A percentile compares a stretch with the other conserved stretches of the same genome.
phyloP scores from a whole-genome alignment of 805 yeast species.

The Wickerhamomyces alni region DNA sequence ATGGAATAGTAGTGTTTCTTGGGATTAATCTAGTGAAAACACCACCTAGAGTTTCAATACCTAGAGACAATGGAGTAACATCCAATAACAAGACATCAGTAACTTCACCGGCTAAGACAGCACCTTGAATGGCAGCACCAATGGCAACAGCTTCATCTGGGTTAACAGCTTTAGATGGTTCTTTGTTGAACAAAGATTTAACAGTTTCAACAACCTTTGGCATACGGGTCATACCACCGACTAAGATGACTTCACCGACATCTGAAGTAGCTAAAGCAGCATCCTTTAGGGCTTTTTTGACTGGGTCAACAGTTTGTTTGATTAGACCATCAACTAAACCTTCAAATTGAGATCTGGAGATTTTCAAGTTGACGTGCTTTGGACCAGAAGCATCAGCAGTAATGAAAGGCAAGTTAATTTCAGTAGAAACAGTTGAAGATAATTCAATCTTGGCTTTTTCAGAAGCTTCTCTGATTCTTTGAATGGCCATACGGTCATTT shows the following conservation, averaged over 20 bases:
- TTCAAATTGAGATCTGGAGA: slow-evolving; percentile 69
- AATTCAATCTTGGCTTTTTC: slow-evolving; percentile 75
- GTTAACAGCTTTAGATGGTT: slow-evolving; percentile 70
- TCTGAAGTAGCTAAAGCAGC: slow-evolving; percentile 62
- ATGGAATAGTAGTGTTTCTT: slow-evolving; percentile 71
- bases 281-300: slow-evolving; percentile 69
- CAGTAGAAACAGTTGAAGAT: slow-evolving; percentile 57
- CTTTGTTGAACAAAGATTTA: slow-evolving; percentile 50
- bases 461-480: slow-evolving; percentile 74
- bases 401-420: slow-evolving; percentile 68
- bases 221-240: slow-evolving; percentile 91
- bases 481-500: slow-evolving; percentile 45
- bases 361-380: slow-evolving; percentile 52
- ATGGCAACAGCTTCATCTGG: slow-evolving; percentile 89
- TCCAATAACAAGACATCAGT: slow-evolving; percentile 74
- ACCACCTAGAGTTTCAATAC: slow-evolving; percentile 80
- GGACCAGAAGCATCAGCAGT: slow-evolving; percentile 39
- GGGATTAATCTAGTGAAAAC: slow-evolving; percentile 73
- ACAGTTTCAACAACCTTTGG: slow-evolving; percentile 70
- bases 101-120: slow-evolving; percentile 77
- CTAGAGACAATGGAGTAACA: slow-evolving; percentile 75
- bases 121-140: slow-evolving; percentile 90
- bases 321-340: slow-evolving; percentile 59
- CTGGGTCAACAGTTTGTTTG: slow-evolving; percentile 66
- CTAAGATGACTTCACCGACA: slow-evolving; percentile 70